Base-by-base conservation (phyloP, 495 filamentous ascomycete species). In the Penicillium simplicissimum region DNA sequence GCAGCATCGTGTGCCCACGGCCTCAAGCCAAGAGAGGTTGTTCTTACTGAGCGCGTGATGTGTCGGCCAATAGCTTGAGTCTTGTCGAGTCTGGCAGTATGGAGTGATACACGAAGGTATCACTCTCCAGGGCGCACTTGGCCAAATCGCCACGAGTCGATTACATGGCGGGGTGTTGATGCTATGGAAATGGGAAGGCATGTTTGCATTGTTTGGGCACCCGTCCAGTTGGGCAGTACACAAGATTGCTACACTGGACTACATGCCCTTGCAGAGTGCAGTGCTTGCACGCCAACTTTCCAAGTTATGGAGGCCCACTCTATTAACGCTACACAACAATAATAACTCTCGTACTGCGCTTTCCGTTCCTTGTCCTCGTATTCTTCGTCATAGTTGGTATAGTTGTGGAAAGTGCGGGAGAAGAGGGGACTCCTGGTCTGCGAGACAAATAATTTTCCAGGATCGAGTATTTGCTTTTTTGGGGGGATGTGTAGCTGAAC, bases 341-440 rank as follows among this genome's bases (percentile, higher is more conserved):
- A 3, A 43, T 5, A 4, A 10, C 5, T 42, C 40, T 43, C 8
- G 17, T 43, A 21, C 40, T 21, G 17, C 8, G 15, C 17, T n/a
- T 15, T 21, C 40, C 17, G 7, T 42, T n/a, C 15, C 40, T 21
- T 21, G 40, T 43, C 40, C 19, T 43, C 40, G 40, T 21, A 21
- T 17, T 7, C n/a, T 43, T 21, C 35, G 53, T 23, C 55, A 36
- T 51, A 61, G 42, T 52, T 35, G 43, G 37, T 21, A 48, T 48
- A 28, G 21, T 11, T 8, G 42, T 62, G 55, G 57, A 43, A 55
- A 67, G n/a, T n/a, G 59, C 65, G 73, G 56, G 68, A 70, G 52
- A 73, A 63, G 35, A 73, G 70, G 36, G 66, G 11, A 11, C 13
- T 13, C 11, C n/a, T n/a, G n/a, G n/a, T n/a, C 37, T 72, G 72